Percentiles rank a stretch among this genome's conserved stretches.
Conservation (phyloP, 2,329 filamentous ascomycete species). For the Aplosporella prunicola region DNA sequence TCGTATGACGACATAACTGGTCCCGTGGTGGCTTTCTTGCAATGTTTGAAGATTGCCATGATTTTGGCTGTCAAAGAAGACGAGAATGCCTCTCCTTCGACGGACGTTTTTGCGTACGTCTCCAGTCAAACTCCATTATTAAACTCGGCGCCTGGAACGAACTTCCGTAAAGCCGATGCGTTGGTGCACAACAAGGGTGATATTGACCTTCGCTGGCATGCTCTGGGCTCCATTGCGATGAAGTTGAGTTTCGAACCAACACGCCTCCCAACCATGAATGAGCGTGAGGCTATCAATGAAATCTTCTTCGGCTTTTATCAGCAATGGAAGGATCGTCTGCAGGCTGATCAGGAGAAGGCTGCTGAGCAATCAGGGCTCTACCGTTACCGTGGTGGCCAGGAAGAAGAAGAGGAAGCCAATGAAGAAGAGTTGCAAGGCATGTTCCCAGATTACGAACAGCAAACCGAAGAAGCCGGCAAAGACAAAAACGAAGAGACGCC, state of each 20-base stretch:
- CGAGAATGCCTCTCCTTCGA: background rate
- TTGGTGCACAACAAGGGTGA: slow-evolving; percentile 16
- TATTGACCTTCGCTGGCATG: slow-evolving; percentile 28
- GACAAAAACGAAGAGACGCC: slow-evolving; percentile 16
- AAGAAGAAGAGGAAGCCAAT: slow-evolving; percentile 66
- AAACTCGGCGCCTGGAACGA: slow-evolving; percentile 12
- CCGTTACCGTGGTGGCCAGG: slow-evolving; percentile 67
- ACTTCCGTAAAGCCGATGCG: slow-evolving; percentile 11
- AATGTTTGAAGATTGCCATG: slow-evolving; percentile 67
- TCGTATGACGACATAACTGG: slow-evolving; percentile 78
- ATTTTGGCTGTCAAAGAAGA: slow-evolving; percentile 44
- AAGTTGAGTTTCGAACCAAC: slow-evolving; percentile 14
- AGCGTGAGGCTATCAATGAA: slow-evolving; percentile 46
- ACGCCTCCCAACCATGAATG: slow-evolving; percentile 11
- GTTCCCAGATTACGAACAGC: slow-evolving; percentile 68
- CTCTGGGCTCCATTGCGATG: slow-evolving; percentile 20
- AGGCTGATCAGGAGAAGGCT: slow-evolving; percentile 65
- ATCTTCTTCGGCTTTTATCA: slow-evolving; percentile 65
- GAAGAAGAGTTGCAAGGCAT: slow-evolving; percentile 67
- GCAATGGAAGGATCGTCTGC: slow-evolving; percentile 70
- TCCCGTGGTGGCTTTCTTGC: slow-evolving; percentile 69
- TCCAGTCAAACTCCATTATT: slow-evolving; percentile 25
- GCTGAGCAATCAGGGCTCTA: slow-evolving; percentile 70
- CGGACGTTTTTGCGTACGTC: slow-evolving; percentile 18
- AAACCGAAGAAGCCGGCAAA: slow-evolving; percentile 27